Conservation (phyloP, 805 yeast species). For the Lachancea dasiensis region DNA sequence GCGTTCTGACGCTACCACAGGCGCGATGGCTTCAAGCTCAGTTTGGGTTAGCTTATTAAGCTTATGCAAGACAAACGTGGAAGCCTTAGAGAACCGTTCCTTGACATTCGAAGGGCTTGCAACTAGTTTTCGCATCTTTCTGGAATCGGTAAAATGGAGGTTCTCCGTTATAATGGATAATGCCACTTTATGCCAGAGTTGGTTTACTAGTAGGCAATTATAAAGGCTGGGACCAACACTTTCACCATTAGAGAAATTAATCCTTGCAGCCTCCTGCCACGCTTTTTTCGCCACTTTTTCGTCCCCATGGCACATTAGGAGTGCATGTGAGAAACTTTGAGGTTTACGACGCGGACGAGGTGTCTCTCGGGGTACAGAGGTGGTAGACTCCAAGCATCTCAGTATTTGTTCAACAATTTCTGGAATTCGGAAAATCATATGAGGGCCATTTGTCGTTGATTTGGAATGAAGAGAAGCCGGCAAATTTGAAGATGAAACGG, state of each 20-base stretch:
- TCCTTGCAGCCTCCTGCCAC: constrained; percentile 32
- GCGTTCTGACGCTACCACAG: constrained; percentile 38
- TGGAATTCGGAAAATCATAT: constrained; percentile 60
- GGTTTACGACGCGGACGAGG: constrained; percentile 63
- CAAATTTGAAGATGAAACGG: no score
- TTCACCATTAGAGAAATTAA: neutral
- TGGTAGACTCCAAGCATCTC: constrained; percentile 51
- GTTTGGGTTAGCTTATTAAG: constrained; percentile 47
- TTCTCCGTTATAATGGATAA: constrained; percentile 48
- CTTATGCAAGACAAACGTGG: constrained; percentile 62
- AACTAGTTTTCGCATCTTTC: constrained; percentile 39
- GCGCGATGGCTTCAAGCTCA: constrained; percentile 45
- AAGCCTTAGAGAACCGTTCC: constrained; percentile 25
- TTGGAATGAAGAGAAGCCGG: no score
- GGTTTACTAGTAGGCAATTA: constrained; percentile 65
- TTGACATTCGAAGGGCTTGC: constrained; percentile 15
- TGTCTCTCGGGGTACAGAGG: constrained; percentile 54
- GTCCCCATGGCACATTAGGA: constrained; percentile 52
- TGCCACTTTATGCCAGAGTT: constrained; percentile 55
- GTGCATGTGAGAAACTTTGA: constrained; percentile 60
- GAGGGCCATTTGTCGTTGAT: no score
- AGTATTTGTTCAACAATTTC: constrained; percentile 65
- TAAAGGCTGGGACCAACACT: constrained; percentile 30
- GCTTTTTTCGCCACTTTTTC: constrained; percentile 41
- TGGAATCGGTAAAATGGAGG: constrained; percentile 47